Evolutionary conservation across 495 filamentous ascomycete species (phyloP), one percentile per base, ranked within the genome.

Genomic region (Saxophila tyrrhenica): DNA sequence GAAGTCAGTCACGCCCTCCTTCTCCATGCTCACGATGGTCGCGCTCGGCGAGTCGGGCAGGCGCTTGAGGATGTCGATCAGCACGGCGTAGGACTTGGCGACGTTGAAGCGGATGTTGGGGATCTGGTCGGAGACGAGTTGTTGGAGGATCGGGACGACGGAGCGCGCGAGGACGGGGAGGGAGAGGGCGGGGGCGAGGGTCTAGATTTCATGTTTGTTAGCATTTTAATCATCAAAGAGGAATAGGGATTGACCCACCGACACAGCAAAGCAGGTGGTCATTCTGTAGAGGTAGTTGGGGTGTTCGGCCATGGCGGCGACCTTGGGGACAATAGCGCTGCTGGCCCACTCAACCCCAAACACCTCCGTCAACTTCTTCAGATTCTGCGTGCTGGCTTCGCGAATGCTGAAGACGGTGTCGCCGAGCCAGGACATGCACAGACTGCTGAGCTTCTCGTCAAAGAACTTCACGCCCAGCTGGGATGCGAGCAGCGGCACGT

Each of bases 71-170:
- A 91, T 89, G 55, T 85, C 81, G 61, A 97, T 90, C 41, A 98
- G 73, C 41, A 91, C 81, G 17, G 81, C 78, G 65, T 96, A 98
- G 24, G 94, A 96, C 72, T 98, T 98, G 52, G 92, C 94, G 49
- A 97, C 91, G 65, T 98, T 98, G 78, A 98, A 98, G 50, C 92
- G 88, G 67, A 98, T 98, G 69, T 98, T 98, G 50, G 92, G 92
- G 65, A 98, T 98, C 24, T 90, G 88, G 65, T 98, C 92, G 16
- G 77, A 75, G 24, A 94, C 85, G 25, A 98, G 82, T 70, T 89
- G 84, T 64, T 95, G 87, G 69, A 98, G 77, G 78, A 97, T 97
- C 35, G 94, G 91, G 10, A 98, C 80, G 62, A 98, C 92, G 19
- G 85, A 91, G 66, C 83, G 84, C 66, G 90, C 84, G 64, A 97